These are phyloP conservation scores for Colletotrichum sp. DNA, from an alignment of 2,329 filamentous ascomycete genomes.

Conservation along the genomic window DNA sequence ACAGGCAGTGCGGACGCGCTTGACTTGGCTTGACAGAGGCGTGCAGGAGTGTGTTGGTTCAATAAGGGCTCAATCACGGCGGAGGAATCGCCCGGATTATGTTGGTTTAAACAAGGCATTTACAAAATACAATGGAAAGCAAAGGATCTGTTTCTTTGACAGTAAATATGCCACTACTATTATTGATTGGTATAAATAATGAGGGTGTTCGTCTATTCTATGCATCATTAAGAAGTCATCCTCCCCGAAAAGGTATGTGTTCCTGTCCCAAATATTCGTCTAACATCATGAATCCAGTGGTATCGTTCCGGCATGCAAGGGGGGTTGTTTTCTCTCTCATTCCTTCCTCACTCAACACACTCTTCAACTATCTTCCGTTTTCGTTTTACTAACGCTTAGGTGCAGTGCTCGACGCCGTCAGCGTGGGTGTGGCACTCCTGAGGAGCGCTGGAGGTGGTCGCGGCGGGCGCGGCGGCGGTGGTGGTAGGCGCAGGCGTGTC, in stretches of 20 bases:
- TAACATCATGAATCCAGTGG: neutral
- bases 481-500: neutral
- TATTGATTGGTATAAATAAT: neutral
- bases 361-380: neutral
- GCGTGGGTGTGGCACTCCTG: constrained; percentile 50
- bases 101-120: neutral
- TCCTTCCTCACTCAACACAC: neutral
- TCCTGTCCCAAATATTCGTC: neutral
- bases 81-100: neutral
- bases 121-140: neutral
- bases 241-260: neutral
- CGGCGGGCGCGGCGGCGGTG: constrained; percentile 43
- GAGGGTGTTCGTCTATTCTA: constrained; percentile 14
- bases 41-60: neutral
- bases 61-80: neutral
- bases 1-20: neutral
- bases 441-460: constrained; percentile 64
- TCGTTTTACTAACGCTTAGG: neutral
- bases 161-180: constrained; percentile 12
- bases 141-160: neutral
- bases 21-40: neutral
- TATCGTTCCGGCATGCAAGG: constrained; percentile 15
- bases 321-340: neutral
- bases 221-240: constrained; percentile 10
- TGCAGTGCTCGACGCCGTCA: constrained; percentile 39